Evolutionary conservation across 768 basidiomycete species (phyloP), one percentile per base, ranked within the genome.

Genomic region (Suillus plorans): DNA sequence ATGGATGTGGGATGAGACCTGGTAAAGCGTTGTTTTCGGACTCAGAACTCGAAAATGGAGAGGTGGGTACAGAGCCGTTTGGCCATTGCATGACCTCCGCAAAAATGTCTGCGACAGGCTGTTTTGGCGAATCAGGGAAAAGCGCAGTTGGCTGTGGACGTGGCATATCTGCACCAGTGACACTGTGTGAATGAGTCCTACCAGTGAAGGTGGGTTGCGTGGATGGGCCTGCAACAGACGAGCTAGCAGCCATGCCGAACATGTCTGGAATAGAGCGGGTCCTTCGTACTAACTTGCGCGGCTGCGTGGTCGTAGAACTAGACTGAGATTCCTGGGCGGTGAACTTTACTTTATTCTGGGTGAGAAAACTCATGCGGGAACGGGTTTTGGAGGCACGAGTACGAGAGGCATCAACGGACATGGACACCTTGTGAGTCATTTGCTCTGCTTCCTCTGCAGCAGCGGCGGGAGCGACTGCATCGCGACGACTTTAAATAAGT

Each of bases 171-270:
- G 84, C 86, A 2, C 85, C 86, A 1, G 90, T 92, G 20, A 93
- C 90, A 74, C 90, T 92, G 67, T 91, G 88, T 4, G 91, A 91
- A 69, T 93, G 91, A 3, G 82, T 85, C 31, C 90, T 86, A 47
- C 87, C 89, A 1, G 78, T 74, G 5, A 76, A 68, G 0, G 74
- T 69, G 25, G 75, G 76, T 66, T 70, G 74, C 60, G 67, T 72
- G 57, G 63, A 77, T 44, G 67, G 68, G 28, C 69, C 71, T 78
- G 65, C 77, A 69, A 63, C 75, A 80, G 76, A 69, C 57, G 69
- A 65, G 58, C 65, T 65, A 18, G 69, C 64, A 44, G 67, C 73
- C 42, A 71, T 61, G 44, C 74, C 71, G 53, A 76, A 77, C 70
- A 78, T 72, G 66, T 91, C 89, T 1, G 91, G 86, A 58, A 91